Percentiles rank a stretch among this genome's conserved stretches.
Evolutionary conservation across 2,329 filamentous ascomycete species (phyloP).

Genomic region (Paecilomyces sp.): DNA sequence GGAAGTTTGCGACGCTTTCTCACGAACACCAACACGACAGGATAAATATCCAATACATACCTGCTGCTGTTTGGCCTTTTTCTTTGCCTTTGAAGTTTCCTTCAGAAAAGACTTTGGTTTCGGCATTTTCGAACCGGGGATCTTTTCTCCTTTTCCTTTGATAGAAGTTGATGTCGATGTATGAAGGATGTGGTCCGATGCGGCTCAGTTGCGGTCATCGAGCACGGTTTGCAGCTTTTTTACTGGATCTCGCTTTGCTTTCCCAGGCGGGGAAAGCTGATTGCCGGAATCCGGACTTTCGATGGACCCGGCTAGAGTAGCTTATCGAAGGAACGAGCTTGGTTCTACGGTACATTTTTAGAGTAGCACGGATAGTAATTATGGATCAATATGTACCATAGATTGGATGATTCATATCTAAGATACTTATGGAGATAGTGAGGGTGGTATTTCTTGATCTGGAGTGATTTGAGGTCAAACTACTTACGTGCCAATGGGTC

Average conservation of each 20-base stretch:
- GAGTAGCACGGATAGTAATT: not conserved
- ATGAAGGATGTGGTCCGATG: no score
- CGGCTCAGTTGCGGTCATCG: not conserved
- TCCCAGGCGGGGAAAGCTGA: not conserved
- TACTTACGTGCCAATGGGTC: not conserved
- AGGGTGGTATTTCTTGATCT: no score
- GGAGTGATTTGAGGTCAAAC: no score
- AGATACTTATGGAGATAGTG: no score
- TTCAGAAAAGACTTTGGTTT: slow-evolving; percentile 12
- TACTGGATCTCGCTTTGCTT: not conserved
- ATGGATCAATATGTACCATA: no score
- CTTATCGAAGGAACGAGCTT: not conserved
- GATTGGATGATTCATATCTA: no score
- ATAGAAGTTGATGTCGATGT: no score
- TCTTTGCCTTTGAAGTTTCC: slow-evolving; percentile 23
- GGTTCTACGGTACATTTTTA: not conserved
- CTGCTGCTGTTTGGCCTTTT: slow-evolving; percentile 20
- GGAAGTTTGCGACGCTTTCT: not conserved
- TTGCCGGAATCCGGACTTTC: not conserved
- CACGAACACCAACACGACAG: not conserved
- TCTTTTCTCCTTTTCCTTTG: no score
- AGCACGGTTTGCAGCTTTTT: not conserved
- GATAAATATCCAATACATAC: slow-evolving; percentile 6
- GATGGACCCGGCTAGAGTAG: not conserved
- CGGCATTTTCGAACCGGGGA: not conserved